Conservation (phyloP, 768 basidiomycete species). For the Boletus rubropictus region DNA sequence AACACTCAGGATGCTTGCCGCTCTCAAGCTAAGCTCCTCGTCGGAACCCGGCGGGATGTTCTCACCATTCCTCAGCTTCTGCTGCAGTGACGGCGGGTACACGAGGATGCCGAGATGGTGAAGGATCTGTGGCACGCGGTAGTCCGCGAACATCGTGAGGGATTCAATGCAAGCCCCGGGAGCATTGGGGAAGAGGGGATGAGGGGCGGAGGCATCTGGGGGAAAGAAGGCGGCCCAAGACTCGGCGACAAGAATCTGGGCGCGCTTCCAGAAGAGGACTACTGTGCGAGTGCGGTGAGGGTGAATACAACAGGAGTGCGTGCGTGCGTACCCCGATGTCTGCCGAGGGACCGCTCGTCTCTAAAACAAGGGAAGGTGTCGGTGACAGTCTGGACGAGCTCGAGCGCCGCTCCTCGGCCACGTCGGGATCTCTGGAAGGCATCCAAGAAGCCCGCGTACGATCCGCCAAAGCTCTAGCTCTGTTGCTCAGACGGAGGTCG, state of each 20-base stretch:
- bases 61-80: conserved; percentile 40
- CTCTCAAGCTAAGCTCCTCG: conserved; percentile 76
- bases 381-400: conserved; percentile 65
- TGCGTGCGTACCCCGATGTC: conserved; percentile 46
- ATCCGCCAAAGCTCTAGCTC: conserved; percentile 58
- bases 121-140: conserved; percentile 85
- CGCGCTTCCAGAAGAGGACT: conserved; percentile 87
- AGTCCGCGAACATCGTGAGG: conserved; percentile 93
- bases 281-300: conserved; percentile 38
- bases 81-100: conserved; percentile 61
- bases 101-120: conserved; percentile 74
- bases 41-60: conserved; percentile 49
- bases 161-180: conserved; percentile 56
- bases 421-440: conserved; percentile 51
- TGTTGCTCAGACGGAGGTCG: conserved; percentile 6
- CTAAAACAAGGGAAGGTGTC: conserved; percentile 71
- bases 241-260: conserved; percentile 88
- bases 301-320: neutral
- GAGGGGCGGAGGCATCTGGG: conserved; percentile 35
- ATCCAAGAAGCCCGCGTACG: conserved; percentile 60
- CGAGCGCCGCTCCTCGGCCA: conserved; percentile 59
- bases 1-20: conserved; percentile 74
- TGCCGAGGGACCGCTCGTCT: conserved; percentile 58
- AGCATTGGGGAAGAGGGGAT: conserved; percentile 67
- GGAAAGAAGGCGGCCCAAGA: conserved; percentile 91